Conservation (phyloP, 768 basidiomycete genomes). For the Cantharellus anzutake region DNA sequence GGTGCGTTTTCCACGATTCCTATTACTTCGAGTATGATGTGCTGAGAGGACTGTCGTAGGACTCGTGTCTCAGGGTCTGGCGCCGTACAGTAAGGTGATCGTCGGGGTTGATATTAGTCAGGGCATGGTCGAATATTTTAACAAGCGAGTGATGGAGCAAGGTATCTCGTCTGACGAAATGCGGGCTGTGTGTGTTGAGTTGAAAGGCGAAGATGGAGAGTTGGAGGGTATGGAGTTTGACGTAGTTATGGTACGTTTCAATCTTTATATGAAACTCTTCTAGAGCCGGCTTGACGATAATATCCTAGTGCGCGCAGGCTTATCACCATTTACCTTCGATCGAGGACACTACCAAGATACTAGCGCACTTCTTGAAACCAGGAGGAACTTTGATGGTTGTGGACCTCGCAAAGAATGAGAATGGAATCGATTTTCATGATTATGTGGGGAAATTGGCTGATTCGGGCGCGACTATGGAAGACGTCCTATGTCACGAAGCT, state of each 20-base stretch:
- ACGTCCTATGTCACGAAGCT: slow-evolving; percentile 11
- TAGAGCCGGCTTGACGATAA: not conserved
- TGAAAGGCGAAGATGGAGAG: slow-evolving; percentile 29
- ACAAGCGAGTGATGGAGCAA: slow-evolving; percentile 34
- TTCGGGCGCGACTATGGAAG: slow-evolving; percentile 11
- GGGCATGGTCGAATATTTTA: slow-evolving; percentile 47
- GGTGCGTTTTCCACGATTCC: slow-evolving; percentile 21
- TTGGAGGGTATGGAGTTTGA: slow-evolving; percentile 42
- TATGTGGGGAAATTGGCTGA: slow-evolving; percentile 1
- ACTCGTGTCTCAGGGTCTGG: slow-evolving; percentile 39
- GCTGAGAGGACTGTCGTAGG: slow-evolving; percentile 22
- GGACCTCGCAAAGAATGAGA: slow-evolving; percentile 23
- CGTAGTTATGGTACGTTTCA: slow-evolving; percentile 40
- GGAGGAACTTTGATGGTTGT: slow-evolving; percentile 39
- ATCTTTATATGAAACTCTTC: not conserved
- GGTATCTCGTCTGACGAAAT: slow-evolving; percentile 32
- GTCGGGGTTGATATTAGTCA: slow-evolving; percentile 64
- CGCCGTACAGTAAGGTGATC: slow-evolving; percentile 38
- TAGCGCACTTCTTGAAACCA: slow-evolving; percentile 41
- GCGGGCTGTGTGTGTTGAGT: slow-evolving; percentile 13
- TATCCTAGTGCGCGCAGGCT: slow-evolving; percentile 34
- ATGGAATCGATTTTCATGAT: slow-evolving; percentile 1
- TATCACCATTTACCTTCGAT: slow-evolving; percentile 45
- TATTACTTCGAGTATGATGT: not conserved
- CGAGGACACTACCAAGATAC: slow-evolving; percentile 28